Evolutionary conservation across 805 yeast genomes (phyloP).

Genomic region (Zygoascus biomembranicola): DNA sequence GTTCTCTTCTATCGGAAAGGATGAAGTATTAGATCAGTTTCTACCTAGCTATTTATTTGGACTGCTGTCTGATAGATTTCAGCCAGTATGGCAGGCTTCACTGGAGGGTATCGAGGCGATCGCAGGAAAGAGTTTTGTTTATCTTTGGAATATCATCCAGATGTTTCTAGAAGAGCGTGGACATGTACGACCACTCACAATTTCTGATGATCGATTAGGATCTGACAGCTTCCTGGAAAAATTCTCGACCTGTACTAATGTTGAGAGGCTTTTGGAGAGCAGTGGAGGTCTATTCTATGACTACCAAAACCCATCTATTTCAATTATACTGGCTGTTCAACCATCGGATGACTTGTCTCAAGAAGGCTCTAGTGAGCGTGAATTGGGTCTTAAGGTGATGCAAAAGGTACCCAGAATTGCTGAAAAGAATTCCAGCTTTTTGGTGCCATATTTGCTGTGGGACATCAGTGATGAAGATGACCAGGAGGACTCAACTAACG

Average conservation of each 20-base stretch:
- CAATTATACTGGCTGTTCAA: not conserved
- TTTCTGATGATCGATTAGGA: constrained; percentile 14
- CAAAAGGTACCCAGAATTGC: constrained; percentile 55
- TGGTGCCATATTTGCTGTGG: constrained; percentile 52
- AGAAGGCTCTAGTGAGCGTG: constrained; percentile 30
- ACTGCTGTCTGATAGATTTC: constrained; percentile 60
- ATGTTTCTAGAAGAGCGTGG: constrained; percentile 16
- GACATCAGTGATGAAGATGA: constrained; percentile 27
- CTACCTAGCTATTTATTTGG: constrained; percentile 56
- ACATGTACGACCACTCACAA: not conserved
- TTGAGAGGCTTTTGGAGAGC: constrained; percentile 3
- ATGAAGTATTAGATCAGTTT: constrained; percentile 20
- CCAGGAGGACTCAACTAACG: constrained; percentile 7
- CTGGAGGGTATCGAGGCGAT: constrained; percentile 49
- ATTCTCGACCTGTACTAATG: constrained; percentile 6
- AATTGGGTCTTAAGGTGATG: constrained; percentile 51
- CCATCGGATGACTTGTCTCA: not conserved
- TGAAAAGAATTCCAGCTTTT: constrained; percentile 48
- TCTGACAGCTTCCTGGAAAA: not conserved
- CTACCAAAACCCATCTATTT: not conserved
- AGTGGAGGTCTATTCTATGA: not conserved
- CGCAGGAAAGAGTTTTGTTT: constrained; percentile 32
- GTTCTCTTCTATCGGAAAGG: constrained; percentile 30
- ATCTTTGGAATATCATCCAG: constrained; percentile 50
- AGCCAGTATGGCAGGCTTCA: constrained; percentile 81